Evolutionary conservation across 192 early-diverging fungal genomes (phyloP), one percentile per base, ranked within the genome.

Genomic region (Entophlyctis luteolus): DNA sequence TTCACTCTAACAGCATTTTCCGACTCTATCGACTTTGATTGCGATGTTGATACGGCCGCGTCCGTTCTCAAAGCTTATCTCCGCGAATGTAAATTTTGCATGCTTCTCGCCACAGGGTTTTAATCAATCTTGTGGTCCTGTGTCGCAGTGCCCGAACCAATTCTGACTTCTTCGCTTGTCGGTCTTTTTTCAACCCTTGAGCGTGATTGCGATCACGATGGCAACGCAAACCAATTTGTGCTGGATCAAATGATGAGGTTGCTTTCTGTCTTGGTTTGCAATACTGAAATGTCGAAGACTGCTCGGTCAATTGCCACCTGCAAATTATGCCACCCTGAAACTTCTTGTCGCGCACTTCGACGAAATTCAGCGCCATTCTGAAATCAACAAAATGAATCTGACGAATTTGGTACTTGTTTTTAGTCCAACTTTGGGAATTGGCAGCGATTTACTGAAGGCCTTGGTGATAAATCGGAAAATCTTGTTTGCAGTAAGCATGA

Each of bases 311-410:
- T 63, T 63, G 27, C 46, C 42, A 12, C 20, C 22, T 12, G 25
- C n/a, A 4, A 28, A 47, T 18, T 49, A 46, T 33, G 27, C 12
- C 42, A 49, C 60, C 22, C n/a, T 63, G 18, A 31, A 32, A 27
- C 29, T 63, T 12, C 60, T 63, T 1, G 25, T 63, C 16, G 33
- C 36, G 8, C 60, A 63, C 36, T 27, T 63, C 27, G 25, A 37
- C 14, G 27, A 63, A 22, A 34, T 63, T 49, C 36, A 31, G 22
- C 8, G n/a, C 28, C 28, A 63, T 28, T 6, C 28, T 10, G 46
- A 47, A 1, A 32, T 49, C 42, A 63, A 63, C 60, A 63, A 63
- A 49, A 63, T 63, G 60, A 27, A n/a, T 8, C 16, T 63, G 42
- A 20, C 20, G 8, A 63, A 63, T 63, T 29, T 63, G 4, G 23